Conservation (phyloP, 305 asterid species). For the Fraxinus albicans region DNA sequence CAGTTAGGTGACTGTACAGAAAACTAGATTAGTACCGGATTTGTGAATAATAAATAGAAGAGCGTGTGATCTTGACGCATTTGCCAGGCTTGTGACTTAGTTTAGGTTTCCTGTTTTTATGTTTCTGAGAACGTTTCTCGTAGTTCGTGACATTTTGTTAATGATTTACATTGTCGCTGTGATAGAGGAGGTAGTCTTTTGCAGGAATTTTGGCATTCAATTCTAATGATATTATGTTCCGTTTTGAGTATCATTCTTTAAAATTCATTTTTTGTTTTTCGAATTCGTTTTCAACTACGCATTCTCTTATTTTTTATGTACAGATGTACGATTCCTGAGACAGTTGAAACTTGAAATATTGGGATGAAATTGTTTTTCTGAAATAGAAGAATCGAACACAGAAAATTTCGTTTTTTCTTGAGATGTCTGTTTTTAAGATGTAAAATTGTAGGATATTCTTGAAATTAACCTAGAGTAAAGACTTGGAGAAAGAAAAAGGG, state of each 20-base stretch:
- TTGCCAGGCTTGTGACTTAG: background rate
- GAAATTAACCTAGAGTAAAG: background rate
- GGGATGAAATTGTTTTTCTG: background rate
- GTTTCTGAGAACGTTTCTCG: background rate
- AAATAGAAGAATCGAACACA: background rate
- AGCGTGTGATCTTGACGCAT: background rate
- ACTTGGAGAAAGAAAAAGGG: background rate
- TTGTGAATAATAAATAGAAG: conserved; percentile 1
- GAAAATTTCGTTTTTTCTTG: background rate
- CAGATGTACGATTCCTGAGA: background rate
- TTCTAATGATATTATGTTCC: background rate
- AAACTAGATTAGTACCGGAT: background rate
- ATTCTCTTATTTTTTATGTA: background rate
- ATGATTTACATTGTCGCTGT: background rate
- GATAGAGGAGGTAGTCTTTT: background rate
- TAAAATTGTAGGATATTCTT: background rate
- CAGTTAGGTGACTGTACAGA: conserved; percentile 14
- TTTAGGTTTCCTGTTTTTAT: background rate
- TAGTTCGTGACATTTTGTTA: background rate
- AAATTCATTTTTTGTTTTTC: background rate
- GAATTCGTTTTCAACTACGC: background rate
- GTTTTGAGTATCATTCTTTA: background rate
- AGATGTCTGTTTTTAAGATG: background rate
- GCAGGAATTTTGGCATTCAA: background rate
- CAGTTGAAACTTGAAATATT: background rate